Conservation (phyloP, 805 yeast genomes). For the Candida dajiaensis region DNA sequence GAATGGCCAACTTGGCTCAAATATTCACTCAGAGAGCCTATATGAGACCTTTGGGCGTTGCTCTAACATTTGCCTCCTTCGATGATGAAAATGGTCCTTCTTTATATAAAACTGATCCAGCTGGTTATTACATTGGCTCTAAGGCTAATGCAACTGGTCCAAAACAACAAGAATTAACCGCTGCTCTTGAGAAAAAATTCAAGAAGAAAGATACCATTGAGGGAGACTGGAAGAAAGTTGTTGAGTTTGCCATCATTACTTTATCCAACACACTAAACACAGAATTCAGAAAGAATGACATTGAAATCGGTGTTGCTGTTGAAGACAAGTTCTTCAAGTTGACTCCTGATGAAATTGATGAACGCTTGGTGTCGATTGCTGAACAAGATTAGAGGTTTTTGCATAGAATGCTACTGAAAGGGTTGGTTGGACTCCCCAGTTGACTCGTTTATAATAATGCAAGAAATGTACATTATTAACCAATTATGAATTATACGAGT, state of each 20-base stretch:
- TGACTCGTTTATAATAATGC: neutral
- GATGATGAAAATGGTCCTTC: conserved; percentile 91
- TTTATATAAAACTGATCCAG: conserved; percentile 92
- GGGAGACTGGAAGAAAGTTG: conserved; percentile 86
- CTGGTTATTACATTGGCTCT: conserved; percentile 89
- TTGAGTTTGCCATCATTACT: conserved; percentile 83
- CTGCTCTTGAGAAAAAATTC: conserved; percentile 83
- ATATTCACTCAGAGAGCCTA: conserved; percentile 96
- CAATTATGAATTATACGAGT: no score
- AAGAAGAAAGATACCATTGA: conserved; percentile 64
- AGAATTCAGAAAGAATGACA: conserved; percentile 88
- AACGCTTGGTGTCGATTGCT: conserved; percentile 88
- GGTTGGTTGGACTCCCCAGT: no score
- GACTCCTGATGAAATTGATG: conserved; percentile 86
- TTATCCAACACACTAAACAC: conserved; percentile 84
- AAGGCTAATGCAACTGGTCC: conserved; percentile 96
- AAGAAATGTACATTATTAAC: neutral
- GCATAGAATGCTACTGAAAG: neutral
- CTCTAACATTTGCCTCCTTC: conserved; percentile 78
- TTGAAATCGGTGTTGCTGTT: conserved; percentile 89
- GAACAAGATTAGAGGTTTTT: conserved; percentile 69
- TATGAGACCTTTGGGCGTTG: conserved; percentile 97
- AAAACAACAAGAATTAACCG: conserved; percentile 91
- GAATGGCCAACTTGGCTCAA: conserved; percentile 94
- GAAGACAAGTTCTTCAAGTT: conserved; percentile 64